Base-by-base conservation (phyloP, 2,329 filamentous ascomycete genomes). In the Thielaviopsis euricoi region DNA sequence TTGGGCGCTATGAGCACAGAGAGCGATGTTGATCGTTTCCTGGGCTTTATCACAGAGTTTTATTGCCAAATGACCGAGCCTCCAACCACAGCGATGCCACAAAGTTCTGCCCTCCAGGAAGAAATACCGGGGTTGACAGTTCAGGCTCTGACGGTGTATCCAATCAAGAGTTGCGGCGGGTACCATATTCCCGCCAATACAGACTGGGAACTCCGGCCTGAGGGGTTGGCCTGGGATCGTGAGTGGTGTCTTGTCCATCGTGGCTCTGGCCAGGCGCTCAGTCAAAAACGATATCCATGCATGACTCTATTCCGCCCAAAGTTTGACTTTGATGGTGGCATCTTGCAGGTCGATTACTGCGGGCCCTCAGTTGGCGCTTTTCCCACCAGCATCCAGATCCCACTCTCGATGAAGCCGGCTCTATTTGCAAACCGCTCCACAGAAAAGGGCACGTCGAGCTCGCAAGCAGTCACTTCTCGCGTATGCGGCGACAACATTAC, bases 231-330 rank as follows among this genome's bases (percentile, higher is more conserved):
- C 9, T 97, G 91, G 89, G 93, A 98, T 68, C 79, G 93, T 61
- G 91, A 97, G 72, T 98, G 93, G 91, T 97, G 91, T 70, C 74
- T 98, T 21, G 76, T 98, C 15, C 90, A 96, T 67, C 80, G 83
- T 66, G 89, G 88, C 50, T 94, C 90, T 1, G 86, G 88, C 0
- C 82, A 84, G 64, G 89, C 86, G 6, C 73, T 98, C 57, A 95
- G 81, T 66, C 91, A 97, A 70, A 98, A 97, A 71, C 78, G 83
- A 62, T 85, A 93, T 66, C 87, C 90, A 2, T 81, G 76, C 37
- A 97, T 98, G 91, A 86, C 88, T 13, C 77, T 96, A 4, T 76
- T 98, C 55, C 78, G 79, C 55, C 91, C 93, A 6, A 69, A 66
- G 4, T 73, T 97, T 48, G 86, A 97, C 64, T 80, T 95, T 58